Conservation (phyloP, 176 grass and related monocot species). For the Aegilops tauschii region DNA sequence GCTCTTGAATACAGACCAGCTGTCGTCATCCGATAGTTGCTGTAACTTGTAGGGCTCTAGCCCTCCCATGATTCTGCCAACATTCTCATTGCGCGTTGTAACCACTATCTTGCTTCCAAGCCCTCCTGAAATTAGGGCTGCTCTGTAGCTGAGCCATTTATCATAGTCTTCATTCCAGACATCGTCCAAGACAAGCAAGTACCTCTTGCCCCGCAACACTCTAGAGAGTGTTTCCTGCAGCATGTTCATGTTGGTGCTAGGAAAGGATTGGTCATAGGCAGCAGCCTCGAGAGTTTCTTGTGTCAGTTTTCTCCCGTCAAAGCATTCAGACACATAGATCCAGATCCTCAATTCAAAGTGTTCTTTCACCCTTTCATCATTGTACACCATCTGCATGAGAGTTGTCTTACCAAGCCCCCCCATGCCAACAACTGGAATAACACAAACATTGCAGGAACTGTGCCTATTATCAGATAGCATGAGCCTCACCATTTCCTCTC, state of each 20-base stretch:
- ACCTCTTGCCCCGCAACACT: slow-evolving; percentile 52
- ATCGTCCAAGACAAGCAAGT: slow-evolving; percentile 77
- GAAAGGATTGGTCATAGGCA: slow-evolving; percentile 47
- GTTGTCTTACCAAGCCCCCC: slow-evolving; percentile 74
- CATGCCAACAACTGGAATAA: slow-evolving; percentile 67
- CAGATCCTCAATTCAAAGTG: slow-evolving; percentile 59
- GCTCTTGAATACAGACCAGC: slow-evolving; percentile 60
- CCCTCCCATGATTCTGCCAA: slow-evolving; percentile 60
- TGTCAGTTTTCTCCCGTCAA: slow-evolving; percentile 57
- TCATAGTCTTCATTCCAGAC: slow-evolving; percentile 71
- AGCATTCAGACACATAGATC: slow-evolving; percentile 64
- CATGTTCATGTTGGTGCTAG: slow-evolving; percentile 62
- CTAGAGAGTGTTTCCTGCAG: slow-evolving; percentile 55
- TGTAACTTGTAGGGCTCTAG: slow-evolving; percentile 48
- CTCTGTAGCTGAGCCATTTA: slow-evolving; percentile 63
- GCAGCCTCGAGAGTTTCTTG: slow-evolving; percentile 65
- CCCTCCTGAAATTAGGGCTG: slow-evolving; percentile 57
- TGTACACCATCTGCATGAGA: slow-evolving; percentile 59
- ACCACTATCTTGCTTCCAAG: slow-evolving; percentile 75
- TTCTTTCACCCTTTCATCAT: slow-evolving; percentile 53
- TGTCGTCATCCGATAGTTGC: slow-evolving; percentile 55
- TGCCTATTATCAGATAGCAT: slow-evolving; percentile 46
- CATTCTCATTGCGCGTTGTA: slow-evolving; percentile 59
- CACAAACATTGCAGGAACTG: slow-evolving; percentile 41
- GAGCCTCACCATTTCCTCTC: slow-evolving; percentile 50